Evolutionary conservation across 805 yeast genomes (phyloP).

Genomic region (Sugiyamaella americana): DNA sequence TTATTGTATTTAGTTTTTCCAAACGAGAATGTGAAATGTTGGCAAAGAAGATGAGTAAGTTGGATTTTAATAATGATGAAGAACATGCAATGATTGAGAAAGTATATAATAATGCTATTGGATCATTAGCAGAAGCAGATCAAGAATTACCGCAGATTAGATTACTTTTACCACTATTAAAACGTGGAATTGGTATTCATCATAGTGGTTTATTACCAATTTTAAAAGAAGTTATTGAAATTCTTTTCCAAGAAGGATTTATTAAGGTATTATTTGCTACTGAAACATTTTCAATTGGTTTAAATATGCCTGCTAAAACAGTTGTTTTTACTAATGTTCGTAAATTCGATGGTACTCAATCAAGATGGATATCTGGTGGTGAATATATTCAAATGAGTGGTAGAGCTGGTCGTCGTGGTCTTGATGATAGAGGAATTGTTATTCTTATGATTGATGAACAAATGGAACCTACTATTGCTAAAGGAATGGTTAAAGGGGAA

Average conservation of each 20-base stretch:
- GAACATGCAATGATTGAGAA: slow-evolving; percentile 88
- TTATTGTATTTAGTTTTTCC: slow-evolving; percentile 95
- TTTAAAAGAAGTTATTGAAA: slow-evolving; percentile 89
- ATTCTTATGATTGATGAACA: slow-evolving; percentile 99
- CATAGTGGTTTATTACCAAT: slow-evolving; percentile 95
- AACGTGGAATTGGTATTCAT: slow-evolving; percentile 97
- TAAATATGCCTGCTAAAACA: slow-evolving; percentile 99
- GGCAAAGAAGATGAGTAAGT: slow-evolving; percentile 91
- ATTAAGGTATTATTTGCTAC: slow-evolving; percentile 94
- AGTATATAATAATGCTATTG: slow-evolving; percentile 86
- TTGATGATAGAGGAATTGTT: slow-evolving; percentile 98
- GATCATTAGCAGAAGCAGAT: slow-evolving; percentile 82
- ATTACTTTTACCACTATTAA: slow-evolving; percentile 78
- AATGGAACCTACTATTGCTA: slow-evolving; percentile 99
- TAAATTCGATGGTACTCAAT: slow-evolving; percentile 96
- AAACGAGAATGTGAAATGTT: slow-evolving; percentile 94
- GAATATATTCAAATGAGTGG: slow-evolving; percentile 99
- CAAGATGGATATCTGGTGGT: slow-evolving; percentile 99
- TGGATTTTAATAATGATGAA: slow-evolving; percentile 89
- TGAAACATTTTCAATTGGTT: slow-evolving; percentile 96
- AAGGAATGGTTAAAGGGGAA: slow-evolving; percentile 99
- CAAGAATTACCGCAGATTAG: slow-evolving; percentile 91
- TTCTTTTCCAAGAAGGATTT: slow-evolving; percentile 93
- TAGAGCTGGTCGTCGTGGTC: slow-evolving; percentile 99
- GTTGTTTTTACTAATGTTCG: slow-evolving; percentile 96